A percentile compares a stretch with the other conserved stretches of the same genome.
Conservation (phyloP, 2,329 filamentous ascomycete genomes). For the Trichothecium roseum region DNA sequence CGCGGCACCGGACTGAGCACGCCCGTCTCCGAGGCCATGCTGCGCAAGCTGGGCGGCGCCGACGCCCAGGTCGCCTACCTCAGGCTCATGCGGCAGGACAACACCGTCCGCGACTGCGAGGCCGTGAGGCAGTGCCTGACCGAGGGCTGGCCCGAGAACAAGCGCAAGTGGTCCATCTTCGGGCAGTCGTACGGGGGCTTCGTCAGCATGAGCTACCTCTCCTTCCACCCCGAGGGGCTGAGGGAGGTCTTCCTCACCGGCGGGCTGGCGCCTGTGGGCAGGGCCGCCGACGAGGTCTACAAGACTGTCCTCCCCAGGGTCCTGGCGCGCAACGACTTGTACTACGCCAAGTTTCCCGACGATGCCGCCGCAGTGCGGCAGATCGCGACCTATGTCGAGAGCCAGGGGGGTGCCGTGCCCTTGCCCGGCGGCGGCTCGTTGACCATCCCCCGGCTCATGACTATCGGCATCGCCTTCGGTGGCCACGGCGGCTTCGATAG, state of each 20-base stretch:
- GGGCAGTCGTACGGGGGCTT: slow-evolving; percentile 93
- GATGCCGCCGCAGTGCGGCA: slow-evolving; percentile 59
- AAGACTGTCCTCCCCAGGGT: slow-evolving; percentile 59
- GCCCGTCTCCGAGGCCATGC: slow-evolving; percentile 63
- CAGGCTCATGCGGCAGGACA: slow-evolving; percentile 78
- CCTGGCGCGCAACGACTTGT: slow-evolving; percentile 61
- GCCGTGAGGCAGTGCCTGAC: slow-evolving; percentile 71
- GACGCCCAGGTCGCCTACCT: slow-evolving; percentile 70
- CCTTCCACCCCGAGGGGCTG: slow-evolving; percentile 65
- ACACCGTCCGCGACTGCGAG: slow-evolving; percentile 81
- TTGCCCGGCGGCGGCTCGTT: slow-evolving; percentile 65
- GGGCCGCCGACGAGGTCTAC: slow-evolving; percentile 66
- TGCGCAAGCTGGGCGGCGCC: slow-evolving; percentile 47
- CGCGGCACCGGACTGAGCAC: slow-evolving; percentile 80
- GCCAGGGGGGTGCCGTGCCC: slow-evolving; percentile 42
- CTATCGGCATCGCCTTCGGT: slow-evolving; percentile 70
- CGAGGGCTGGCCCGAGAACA: slow-evolving; percentile 53
- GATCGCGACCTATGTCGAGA: slow-evolving; percentile 54
- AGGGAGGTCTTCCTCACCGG: slow-evolving; percentile 78
- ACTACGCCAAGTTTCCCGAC: slow-evolving; percentile 78
- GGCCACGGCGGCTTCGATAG: slow-evolving; percentile 65
- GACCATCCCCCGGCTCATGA: slow-evolving; percentile 64
- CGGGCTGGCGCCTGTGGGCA: slow-evolving; percentile 68
- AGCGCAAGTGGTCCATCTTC: slow-evolving; percentile 74
- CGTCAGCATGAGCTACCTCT: slow-evolving; percentile 74